Evolutionary conservation across 2,329 filamentous ascomycete genomes (phyloP), one percentile per base, ranked within the genome.

Genomic region (Aspergillus intermedius): DNA sequence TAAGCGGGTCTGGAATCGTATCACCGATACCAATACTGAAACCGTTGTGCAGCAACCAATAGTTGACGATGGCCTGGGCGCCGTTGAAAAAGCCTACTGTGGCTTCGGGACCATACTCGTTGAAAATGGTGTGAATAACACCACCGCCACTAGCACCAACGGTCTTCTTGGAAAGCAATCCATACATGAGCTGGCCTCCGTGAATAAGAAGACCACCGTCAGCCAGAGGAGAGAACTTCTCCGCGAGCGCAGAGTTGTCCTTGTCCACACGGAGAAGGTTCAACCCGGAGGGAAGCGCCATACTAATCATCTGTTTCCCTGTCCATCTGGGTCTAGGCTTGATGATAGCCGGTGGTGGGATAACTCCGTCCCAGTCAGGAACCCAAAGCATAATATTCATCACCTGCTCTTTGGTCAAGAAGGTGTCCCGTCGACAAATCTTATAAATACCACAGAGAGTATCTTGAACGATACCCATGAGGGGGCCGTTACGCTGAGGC

Each of bases 401-500:
- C 55, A 98, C 87, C 66, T 91, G 79, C 58, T 95, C 87, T 67
- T 91, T 91, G 49, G 82, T 86, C 50, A 98, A 74, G 73, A 98
- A 96, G 25, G 88, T 83, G 68, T 98, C 93, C 66, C 91, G 84
- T 60, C 90, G 87, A 61, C 87, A 95, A 59, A 99, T 84, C 76
- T 98, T 98, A 81, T 96, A 98, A 40, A 90, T 86, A 72, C 94
- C 93, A 58, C 91, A 93, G 50, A 99, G 79, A 21, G 91, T 95
- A 70, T 99, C 93, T 69, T 99, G 93, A 19, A 98, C 93, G 59
- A 98, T 97, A 82, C 94, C 94, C 94, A 99, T 99, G 49, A 98
- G 79, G 42, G 93, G 94, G 49, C 88, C 87, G 71, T 98, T 98
- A 65, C 91, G 85, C 71, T 98, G 93, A 4, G 93, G 93, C 2